Percentiles rank a stretch among this genome's conserved stretches.
Evolutionary conservation across 495 filamentous ascomycete genomes (phyloP).

Genomic region (Penicillium pancosmium): DNA sequence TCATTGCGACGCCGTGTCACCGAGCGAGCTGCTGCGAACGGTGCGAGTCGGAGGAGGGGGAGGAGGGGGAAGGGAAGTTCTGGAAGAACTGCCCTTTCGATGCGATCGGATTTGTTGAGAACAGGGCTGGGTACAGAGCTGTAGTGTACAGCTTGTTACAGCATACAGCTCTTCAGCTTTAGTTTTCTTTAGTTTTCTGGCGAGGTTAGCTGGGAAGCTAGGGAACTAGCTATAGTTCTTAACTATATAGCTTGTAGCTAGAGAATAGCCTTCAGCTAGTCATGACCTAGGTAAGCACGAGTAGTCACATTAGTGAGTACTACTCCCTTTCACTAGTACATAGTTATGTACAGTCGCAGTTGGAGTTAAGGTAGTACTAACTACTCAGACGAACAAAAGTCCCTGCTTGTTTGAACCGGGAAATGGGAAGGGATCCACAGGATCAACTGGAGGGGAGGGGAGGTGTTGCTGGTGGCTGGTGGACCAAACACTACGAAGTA

Average conservation of each 20-base stretch:
- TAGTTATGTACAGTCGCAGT: neutral
- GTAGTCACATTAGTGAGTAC: too few relatives aligned
- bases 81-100: conserved; percentile 12
- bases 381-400: neutral
- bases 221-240: too few relatives aligned
- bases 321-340: neutral
- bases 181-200: too few relatives aligned
- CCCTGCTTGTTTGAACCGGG: neutral
- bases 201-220: too few relatives aligned
- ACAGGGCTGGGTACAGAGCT: neutral
- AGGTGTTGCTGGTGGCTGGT: too few relatives aligned
- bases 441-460: neutral
- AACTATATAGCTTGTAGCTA: neutral
- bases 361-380: too few relatives aligned
- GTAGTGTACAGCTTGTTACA: neutral
- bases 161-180: too few relatives aligned
- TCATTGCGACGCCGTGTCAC: conserved; percentile 22
- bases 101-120: neutral
- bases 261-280: too few relatives aligned
- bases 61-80: conserved; percentile 7
- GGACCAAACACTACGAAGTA: too few relatives aligned
- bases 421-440: neutral
- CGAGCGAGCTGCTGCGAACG: conserved; percentile 14
- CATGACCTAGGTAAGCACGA: too few relatives aligned
- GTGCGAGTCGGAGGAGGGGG: conserved; percentile 14